Evolutionary conservation across 805 yeast genomes (phyloP), one percentile per base, ranked within the genome.

Genomic region (Ogataea wickerhamii): DNA sequence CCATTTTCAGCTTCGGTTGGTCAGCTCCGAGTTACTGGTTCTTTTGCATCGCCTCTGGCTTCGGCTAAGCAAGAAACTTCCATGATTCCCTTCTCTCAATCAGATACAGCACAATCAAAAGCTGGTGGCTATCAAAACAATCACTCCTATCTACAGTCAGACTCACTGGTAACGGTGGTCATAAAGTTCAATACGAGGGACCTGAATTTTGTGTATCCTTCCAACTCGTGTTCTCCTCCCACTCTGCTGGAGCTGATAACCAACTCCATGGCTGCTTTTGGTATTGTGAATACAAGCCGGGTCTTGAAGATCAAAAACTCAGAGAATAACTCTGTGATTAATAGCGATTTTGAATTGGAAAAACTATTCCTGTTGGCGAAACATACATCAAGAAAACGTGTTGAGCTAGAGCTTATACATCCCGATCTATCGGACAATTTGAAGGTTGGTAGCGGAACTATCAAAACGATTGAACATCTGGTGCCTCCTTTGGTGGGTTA

Each of bases 201-300:
- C 19, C 71, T 88, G 37, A 74, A 79, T 31, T 82, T 89, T 52
- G 72, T 76, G 3, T 89, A 73, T 58, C 76, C 84, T 11, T 70
- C 78, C 4, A 60, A 69, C 32, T 75, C 78, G 45, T 76, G 82
- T 31, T 82, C 95, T 0, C 82, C 94, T 5, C 98, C 98, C 2
- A 81, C 93, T 0, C 64, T 80, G 27, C 53, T 71, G 20, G 98
- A 89, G 60, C 62, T 89, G n/a, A 51, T 87, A 10, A 85, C 83
- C 40, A 88, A 87, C 55, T 87, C 87, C 12, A 77, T 76, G 38
- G 67, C 71, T 35, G 84, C 89, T 18, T 89, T 89, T 58, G 72
- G 74, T n/a, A 73, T 80, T 22, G 61, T 67, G 12, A 60, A 60
- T 37, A 49, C 57, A 16, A 54, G 56, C 18, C 45, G 61, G 30